These are phyloP conservation scores for Aristolochia californica DNA, from an alignment of 164 flowering plant genomes.

Conservation along the genomic window DNA sequence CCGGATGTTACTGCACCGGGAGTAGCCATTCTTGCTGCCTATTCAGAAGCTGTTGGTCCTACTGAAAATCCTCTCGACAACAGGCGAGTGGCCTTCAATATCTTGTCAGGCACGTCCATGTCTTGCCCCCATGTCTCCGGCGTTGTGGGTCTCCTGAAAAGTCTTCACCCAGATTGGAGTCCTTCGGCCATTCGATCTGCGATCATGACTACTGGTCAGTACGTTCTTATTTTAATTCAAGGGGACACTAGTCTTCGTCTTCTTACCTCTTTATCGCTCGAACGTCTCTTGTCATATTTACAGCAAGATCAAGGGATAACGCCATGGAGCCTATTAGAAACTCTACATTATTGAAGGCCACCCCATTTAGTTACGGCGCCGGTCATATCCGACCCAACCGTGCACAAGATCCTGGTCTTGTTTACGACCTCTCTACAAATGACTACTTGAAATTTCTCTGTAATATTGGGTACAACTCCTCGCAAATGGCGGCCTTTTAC, in stretches of 20 bases:
- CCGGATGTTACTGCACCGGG: constrained; percentile 89
- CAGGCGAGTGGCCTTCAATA: constrained; percentile 33
- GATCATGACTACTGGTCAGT: constrained; percentile 64
- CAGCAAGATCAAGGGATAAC: constrained; percentile 47
- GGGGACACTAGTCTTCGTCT: neutral
- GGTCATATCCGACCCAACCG: constrained; percentile 54
- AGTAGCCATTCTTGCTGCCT: constrained; percentile 65
- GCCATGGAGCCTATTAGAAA: constrained; percentile 22
- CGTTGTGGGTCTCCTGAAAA: constrained; percentile 57
- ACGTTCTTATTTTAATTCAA: neutral
- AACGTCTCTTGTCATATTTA: neutral
- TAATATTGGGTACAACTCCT: constrained; percentile 22
- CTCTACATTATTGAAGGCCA: constrained; percentile 19
- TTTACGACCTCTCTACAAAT: constrained; percentile 37
- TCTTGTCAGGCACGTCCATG: constrained; percentile 79
- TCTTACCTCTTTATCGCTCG: neutral
- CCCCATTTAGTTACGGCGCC: constrained; percentile 41
- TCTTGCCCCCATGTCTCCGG: constrained; percentile 84
- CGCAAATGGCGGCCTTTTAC: neutral
- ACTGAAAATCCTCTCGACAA: constrained; percentile 36
- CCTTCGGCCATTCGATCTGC: constrained; percentile 73
- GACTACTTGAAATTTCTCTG: constrained; percentile 58
- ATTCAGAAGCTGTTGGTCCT: constrained; percentile 43
- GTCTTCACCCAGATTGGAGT: constrained; percentile 68
- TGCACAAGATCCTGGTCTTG: constrained; percentile 57